These are phyloP conservation scores for Umbelopsis vinacea DNA, from an alignment of 192 early-diverging fungal species.

Conservation along the genomic window DNA sequence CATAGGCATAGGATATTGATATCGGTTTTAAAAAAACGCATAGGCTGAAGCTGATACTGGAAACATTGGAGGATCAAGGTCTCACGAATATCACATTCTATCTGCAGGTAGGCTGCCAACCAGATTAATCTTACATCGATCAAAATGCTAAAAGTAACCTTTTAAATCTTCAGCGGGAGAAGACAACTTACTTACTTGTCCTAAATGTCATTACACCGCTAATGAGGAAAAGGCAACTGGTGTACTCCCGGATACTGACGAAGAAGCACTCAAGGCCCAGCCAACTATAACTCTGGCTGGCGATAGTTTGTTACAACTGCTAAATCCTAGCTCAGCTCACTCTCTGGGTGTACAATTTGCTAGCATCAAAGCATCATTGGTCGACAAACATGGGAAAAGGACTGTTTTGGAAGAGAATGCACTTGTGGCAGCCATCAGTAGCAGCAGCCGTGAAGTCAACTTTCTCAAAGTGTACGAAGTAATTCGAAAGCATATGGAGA, in stretches of 20 bases:
- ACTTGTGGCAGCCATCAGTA: not conserved
- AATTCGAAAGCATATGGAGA: not conserved
- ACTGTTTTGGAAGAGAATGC: not conserved
- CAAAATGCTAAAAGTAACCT: not conserved
- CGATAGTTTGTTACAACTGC: not conserved
- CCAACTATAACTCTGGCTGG: not conserved
- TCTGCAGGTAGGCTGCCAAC: constrained; percentile 52
- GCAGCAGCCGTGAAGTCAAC: not conserved
- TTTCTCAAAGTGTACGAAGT: constrained; percentile 10
- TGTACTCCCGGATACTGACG: not conserved
- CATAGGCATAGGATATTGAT: not conserved
- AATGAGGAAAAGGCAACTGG: constrained; percentile 83
- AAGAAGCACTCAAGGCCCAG: not conserved
- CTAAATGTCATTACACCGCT: constrained; percentile 77
- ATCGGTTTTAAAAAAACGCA: not conserved
- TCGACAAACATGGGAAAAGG: not conserved
- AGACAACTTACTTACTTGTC: constrained; percentile 76
- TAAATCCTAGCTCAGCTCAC: not conserved
- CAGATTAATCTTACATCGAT: not conserved
- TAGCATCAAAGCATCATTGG: not conserved
- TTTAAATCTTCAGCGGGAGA: constrained; percentile 69
- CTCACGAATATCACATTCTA: constrained; percentile 90
- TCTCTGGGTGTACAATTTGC: not conserved
- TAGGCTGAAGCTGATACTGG: constrained; percentile 90
- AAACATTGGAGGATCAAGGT: constrained; percentile 86